A percentile compares a stretch with the other conserved stretches of the same genome.
Evolutionary conservation across 257 asterid species (phyloP).

Genomic region (Cinchona pubescens): DNA sequence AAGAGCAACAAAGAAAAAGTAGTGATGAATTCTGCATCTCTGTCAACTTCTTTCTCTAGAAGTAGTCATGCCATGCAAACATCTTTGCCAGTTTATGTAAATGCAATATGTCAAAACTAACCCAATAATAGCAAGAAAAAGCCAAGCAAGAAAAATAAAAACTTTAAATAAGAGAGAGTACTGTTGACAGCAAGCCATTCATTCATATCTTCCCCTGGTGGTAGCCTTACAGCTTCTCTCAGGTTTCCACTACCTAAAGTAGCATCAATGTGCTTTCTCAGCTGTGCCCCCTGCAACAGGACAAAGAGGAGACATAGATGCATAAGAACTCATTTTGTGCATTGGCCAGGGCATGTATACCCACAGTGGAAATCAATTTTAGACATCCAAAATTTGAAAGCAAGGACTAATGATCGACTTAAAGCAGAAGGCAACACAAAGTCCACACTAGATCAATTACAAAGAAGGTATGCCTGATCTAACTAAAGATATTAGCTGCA

Average conservation of each 20-base stretch:
- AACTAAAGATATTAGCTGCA: not conserved
- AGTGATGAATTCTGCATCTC: not conserved
- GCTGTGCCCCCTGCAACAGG: slow-evolving; percentile 76
- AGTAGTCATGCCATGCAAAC: not conserved
- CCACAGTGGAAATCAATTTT: not conserved
- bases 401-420: not conserved
- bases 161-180: slow-evolving; percentile 30
- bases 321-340: slow-evolving; percentile 2
- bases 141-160: not conserved
- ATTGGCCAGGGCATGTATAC: not conserved
- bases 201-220: slow-evolving; percentile 89
- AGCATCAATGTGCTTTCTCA: slow-evolving; percentile 85
- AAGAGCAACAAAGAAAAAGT: not conserved
- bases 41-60: not conserved
- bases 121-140: not conserved
- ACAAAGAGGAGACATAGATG: not conserved
- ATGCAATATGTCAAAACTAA: not conserved
- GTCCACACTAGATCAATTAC: not conserved
- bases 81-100: not conserved
- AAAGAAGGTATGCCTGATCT: not conserved
- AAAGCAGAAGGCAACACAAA: not conserved
- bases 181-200: slow-evolving; percentile 98
- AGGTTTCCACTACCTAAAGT: slow-evolving; percentile 91
- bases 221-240: slow-evolving; percentile 92
- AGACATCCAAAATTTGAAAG: not conserved